Percentiles rank a stretch among this genome's conserved stretches.
These are phyloP conservation scores for Populus euphratica DNA, from an alignment of 345 rosid genomes.

Conservation along the genomic window DNA sequence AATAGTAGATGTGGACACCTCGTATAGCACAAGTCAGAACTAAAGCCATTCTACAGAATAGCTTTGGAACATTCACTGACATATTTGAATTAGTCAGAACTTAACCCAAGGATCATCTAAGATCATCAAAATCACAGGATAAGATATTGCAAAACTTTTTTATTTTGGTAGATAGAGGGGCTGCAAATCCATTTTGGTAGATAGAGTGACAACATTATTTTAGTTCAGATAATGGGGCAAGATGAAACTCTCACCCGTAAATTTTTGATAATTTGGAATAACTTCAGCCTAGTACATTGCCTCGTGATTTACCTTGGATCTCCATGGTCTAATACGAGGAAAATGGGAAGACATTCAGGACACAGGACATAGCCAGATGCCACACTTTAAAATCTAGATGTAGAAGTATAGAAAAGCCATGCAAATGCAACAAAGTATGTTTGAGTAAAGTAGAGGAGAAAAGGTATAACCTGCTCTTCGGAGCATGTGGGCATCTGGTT, in stretches of 20 bases:
- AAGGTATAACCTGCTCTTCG: conserved; percentile 53
- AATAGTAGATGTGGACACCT: not conserved
- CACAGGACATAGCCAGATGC: not conserved
- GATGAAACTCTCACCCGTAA: not conserved
- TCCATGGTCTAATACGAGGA: not conserved
- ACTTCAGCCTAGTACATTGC: not conserved
- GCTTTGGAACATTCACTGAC: not conserved
- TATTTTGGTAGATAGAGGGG: not conserved
- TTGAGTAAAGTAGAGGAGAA: not conserved
- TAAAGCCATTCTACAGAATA: not conserved
- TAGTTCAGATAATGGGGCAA: not conserved
- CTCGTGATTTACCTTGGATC: not conserved
- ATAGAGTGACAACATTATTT: not conserved
- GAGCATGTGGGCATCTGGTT: conserved; percentile 36
- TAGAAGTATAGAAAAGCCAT: not conserved
- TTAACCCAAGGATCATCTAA: not conserved
- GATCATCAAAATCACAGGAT: not conserved
- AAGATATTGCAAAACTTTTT: not conserved
- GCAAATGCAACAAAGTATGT: conserved; percentile 4
- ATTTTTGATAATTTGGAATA: not conserved
- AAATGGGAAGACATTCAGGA: not conserved
- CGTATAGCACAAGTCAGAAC: not conserved
- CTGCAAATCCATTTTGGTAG: not conserved
- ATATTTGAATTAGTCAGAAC: conserved; percentile 1
- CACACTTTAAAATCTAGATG: conserved; percentile 1